Evolutionary conservation across 352 stramenopile genomes (phyloP).

Genomic region (Thalassiosira ordinaria): DNA sequence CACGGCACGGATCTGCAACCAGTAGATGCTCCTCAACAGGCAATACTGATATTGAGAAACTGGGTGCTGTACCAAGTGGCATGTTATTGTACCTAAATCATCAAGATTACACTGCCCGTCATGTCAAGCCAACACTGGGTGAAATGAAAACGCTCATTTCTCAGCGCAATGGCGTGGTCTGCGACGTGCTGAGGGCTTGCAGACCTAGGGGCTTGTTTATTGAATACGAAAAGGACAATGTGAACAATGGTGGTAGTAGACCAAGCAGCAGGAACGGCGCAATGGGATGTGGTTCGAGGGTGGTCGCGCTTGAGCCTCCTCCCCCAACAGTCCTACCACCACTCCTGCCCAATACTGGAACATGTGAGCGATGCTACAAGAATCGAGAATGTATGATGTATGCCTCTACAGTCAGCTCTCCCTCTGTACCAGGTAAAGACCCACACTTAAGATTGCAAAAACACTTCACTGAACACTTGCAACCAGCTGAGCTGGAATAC

Average conservation of each 20-base stretch:
- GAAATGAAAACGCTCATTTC: slow-evolving; percentile 79
- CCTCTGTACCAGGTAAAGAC: neutral
- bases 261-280: neutral
- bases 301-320: slow-evolving; percentile 19
- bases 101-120: slow-evolving; percentile 53
- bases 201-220: slow-evolving; percentile 66
- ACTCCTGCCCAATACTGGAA: slow-evolving; percentile 49
- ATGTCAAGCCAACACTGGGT: slow-evolving; percentile 65
- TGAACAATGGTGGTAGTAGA: slow-evolving; percentile 6
- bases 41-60: slow-evolving; percentile 6
- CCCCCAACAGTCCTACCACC: slow-evolving; percentile 63
- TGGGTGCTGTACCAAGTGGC: slow-evolving; percentile 52
- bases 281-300: too few species aligned
- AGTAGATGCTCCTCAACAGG: too few species aligned
- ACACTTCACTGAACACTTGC: slow-evolving; percentile 74
- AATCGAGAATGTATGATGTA: slow-evolving; percentile 84
- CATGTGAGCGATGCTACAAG: slow-evolving; percentile 79
- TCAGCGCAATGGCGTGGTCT: slow-evolving; percentile 77
- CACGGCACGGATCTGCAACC: slow-evolving; percentile 69
- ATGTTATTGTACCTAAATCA: slow-evolving; percentile 84
- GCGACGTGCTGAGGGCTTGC: slow-evolving; percentile 53
- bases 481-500: slow-evolving; percentile 71
- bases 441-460: slow-evolving; percentile 61
- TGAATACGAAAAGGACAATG: slow-evolving; percentile 56
- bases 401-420: slow-evolving; percentile 46